Evolutionary conservation across 495 filamentous ascomycete species (phyloP).

Genomic region (Hypoxylon lenormandii): DNA sequence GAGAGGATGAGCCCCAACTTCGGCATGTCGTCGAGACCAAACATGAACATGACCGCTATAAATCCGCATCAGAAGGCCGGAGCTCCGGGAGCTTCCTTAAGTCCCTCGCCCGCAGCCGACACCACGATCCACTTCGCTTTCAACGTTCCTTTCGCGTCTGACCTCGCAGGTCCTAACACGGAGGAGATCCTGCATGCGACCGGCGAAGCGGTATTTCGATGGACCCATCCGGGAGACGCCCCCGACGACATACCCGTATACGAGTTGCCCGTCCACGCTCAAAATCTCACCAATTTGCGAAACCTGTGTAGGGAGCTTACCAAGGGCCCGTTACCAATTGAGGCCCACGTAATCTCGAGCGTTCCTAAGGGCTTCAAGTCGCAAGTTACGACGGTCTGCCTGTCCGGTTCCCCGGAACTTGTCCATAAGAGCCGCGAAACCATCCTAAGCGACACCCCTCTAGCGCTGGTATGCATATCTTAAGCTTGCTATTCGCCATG

Average conservation of each 20-base stretch:
- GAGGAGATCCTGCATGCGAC: constrained; percentile 93
- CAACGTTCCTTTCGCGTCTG: constrained; percentile 93
- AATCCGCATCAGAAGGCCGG: constrained; percentile 75
- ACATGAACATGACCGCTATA: constrained; percentile 76
- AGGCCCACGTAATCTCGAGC: constrained; percentile 83
- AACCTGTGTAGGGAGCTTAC: constrained; percentile 82
- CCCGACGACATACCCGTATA: constrained; percentile 83
- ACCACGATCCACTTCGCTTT: constrained; percentile 80
- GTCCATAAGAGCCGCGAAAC: constrained; percentile 86
- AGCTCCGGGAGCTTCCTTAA: constrained; percentile 71
- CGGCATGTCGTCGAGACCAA: constrained; percentile 77
- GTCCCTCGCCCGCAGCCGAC: constrained; percentile 73
- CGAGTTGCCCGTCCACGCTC: constrained; percentile 86
- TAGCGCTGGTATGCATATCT: constrained; percentile 77
- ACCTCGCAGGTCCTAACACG: constrained; percentile 86
- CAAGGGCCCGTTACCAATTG: constrained; percentile 72
- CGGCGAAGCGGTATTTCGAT: constrained; percentile 81
- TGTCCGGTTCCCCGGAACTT: constrained; percentile 83
- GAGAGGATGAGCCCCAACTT: constrained; percentile 87
- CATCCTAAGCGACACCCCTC: constrained; percentile 86
- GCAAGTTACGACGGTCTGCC: constrained; percentile 88
- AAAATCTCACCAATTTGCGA: constrained; percentile 81
- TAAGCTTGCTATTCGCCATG: constrained; percentile 6
- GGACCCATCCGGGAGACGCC: constrained; percentile 89
- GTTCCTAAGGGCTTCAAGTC: constrained; percentile 80